Evolutionary conservation across 2,329 filamentous ascomycete genomes (phyloP), one percentile per base, ranked within the genome.

Genomic region (Aspergillus oerlinghausenensis): DNA sequence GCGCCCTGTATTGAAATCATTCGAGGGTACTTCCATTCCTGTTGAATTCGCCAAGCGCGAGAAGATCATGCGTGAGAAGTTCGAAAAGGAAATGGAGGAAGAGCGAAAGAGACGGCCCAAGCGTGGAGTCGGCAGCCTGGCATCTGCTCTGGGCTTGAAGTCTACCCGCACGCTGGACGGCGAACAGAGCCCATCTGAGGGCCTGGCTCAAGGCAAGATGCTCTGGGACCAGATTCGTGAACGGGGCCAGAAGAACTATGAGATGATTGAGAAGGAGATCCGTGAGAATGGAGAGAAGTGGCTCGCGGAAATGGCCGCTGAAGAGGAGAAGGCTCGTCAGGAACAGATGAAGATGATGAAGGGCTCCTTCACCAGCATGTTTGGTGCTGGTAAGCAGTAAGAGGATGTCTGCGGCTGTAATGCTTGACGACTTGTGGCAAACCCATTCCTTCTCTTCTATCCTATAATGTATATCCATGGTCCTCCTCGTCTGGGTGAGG

Each of bases 321-420:
- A 90, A 71, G 88, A 92, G 79, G 93, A 97, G 80, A 92, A 91
- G 80, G 82, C 87, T 61, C 89, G 92, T 74, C 89, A 96, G 69
- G 92, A 96, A 76, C 88, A 88, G 67, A 92, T 96, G 88, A 89
- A 88, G 77, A 90, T 84, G 70, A 96, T 96, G 90, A 94, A 93
- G 83, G 84, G 83, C 57, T 88, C 87, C 28, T 86, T 94, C 67
- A 80, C 82, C 40, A 80, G 84, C 51, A 77, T 79, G 69, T 80
- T 84, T 61, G 79, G 79, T 49, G 70, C 70, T 51, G 67, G 73
- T 45, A 62, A 67, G 57, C 64, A 70, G 61, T 60, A 69, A 58
- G 53, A 55, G 49, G 45, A 32, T 51, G 54, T 11, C 42, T 50
- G 28, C 49, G 48, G 38, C 42, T 49, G 50, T 50, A 55, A 52